Conservation (phyloP, 2,329 filamentous ascomycete genomes). For the Aspergillus texensis region DNA sequence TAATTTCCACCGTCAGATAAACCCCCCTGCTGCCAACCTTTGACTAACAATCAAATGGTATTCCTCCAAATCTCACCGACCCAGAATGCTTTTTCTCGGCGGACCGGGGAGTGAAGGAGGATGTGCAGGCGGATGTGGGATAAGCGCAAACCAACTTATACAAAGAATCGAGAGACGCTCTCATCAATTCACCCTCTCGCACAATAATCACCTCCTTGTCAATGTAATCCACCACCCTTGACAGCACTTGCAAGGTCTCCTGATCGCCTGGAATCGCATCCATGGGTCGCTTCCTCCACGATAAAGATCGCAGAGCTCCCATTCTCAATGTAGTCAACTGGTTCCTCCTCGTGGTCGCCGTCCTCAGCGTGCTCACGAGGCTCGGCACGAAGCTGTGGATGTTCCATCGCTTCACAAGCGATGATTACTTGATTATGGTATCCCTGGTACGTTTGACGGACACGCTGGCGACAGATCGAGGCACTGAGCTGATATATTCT, state of each 20-base stretch:
- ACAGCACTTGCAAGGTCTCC: neutral
- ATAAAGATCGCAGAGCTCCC: conserved; percentile 24
- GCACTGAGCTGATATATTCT: neutral
- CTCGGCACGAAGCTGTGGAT: conserved; percentile 25
- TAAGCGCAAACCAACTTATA: neutral
- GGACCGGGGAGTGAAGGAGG: neutral
- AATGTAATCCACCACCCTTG: neutral
- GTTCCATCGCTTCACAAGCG: conserved; percentile 23
- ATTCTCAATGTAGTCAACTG: conserved; percentile 26
- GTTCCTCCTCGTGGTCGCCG: conserved; percentile 23
- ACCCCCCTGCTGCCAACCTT: neutral
- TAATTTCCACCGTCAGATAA: neutral
- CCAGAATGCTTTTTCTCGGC: neutral
- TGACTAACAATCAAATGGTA: neutral
- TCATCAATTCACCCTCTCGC: neutral
- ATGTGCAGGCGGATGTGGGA: neutral
- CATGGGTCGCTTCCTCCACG: conserved; percentile 24
- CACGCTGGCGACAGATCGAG: no score
- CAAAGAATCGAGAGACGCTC: neutral
- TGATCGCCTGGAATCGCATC: no score
- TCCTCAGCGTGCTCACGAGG: conserved; percentile 25
- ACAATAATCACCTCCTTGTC: neutral
- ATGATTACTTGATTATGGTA: conserved; percentile 25
- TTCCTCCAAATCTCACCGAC: neutral
- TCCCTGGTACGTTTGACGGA: conserved; percentile 15